phyloP scores from a whole-genome alignment of 495 filamentous ascomycete genomes.

The Parachaetomium inaequale region DNA sequence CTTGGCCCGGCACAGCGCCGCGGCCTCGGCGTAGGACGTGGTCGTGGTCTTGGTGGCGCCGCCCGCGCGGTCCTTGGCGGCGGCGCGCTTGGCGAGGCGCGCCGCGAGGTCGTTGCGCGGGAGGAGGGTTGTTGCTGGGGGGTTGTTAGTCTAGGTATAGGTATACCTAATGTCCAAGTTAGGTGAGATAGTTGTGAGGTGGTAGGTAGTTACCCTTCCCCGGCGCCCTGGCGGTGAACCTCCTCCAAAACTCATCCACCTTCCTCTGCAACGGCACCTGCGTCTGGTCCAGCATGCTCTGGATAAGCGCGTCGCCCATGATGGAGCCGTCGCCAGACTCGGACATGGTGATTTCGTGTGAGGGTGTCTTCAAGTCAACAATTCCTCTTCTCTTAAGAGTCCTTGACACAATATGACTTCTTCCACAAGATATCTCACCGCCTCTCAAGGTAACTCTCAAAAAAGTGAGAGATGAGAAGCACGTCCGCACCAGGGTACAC shows the following conservation, averaged over 20 bases:
- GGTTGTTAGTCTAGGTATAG: background rate
- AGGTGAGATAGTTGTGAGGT: background rate
- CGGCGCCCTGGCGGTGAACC: slow-evolving; percentile 63
- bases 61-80: slow-evolving; percentile 29
- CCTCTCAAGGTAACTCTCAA: no score
- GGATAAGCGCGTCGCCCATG: slow-evolving; percentile 19
- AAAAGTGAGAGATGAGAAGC: no score
- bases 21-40: slow-evolving; percentile 71
- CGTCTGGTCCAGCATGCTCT: slow-evolving; percentile 13
- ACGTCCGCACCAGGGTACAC: no score
- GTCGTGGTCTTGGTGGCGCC: slow-evolving; percentile 18
- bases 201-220: slow-evolving; percentile 42
- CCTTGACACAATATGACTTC: no score
- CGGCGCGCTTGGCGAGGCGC: slow-evolving; percentile 59
- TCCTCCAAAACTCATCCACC: slow-evolving; percentile 75
- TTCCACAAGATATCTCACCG: no score
- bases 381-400: background rate
- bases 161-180: no score
- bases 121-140: slow-evolving; percentile 62
- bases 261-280: slow-evolving; percentile 61
- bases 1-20: slow-evolving; percentile 62
- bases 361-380: background rate
- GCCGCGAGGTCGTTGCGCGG: slow-evolving; percentile 70
- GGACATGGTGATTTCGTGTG: background rate
- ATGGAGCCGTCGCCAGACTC: background rate